These are phyloP conservation scores for Lyophyllum shimeji DNA, from an alignment of 768 basidiomycete genomes.

Conservation along the genomic window DNA sequence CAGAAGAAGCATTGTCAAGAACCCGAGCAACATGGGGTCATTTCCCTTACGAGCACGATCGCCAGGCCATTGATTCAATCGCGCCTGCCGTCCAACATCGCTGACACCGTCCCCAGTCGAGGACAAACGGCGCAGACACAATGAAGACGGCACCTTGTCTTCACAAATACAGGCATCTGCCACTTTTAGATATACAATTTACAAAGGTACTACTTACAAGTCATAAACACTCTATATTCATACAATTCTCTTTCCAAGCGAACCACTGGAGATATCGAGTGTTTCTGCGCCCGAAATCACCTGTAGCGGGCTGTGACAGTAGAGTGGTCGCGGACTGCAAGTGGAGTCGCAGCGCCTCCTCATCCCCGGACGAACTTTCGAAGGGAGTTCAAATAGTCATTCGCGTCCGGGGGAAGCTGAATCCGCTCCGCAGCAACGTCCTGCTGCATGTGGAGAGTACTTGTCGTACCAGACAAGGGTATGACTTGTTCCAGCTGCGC, in stretches of 20 bases:
- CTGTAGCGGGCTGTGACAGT: background rate
- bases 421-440: conserved; percentile 44
- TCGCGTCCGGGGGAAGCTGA: conserved; percentile 13
- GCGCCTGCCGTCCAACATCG: too few relatives aligned
- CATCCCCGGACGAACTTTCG: conserved; percentile 18
- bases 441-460: conserved; percentile 65
- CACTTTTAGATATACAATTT: background rate
- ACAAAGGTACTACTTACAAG: background rate
- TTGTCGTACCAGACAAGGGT: conserved; percentile 76
- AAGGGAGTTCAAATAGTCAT: conserved; percentile 11
- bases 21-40: too few relatives aligned
- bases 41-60: too few relatives aligned
- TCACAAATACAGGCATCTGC: background rate
- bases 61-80: too few relatives aligned
- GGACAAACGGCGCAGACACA: too few relatives aligned
- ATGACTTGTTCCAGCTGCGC: conserved; percentile 65
- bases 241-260: background rate
- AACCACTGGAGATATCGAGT: background rate
- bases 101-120: too few relatives aligned
- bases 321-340: too few relatives aligned
- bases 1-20: too few relatives aligned
- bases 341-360: background rate
- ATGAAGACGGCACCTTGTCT: background rate
- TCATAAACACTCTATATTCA: background rate
- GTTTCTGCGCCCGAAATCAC: background rate